Evolutionary conservation across 2,329 filamentous ascomycete genomes (phyloP), one percentile per base, ranked within the genome.

Genomic region (Alternaria conjuncta): DNA sequence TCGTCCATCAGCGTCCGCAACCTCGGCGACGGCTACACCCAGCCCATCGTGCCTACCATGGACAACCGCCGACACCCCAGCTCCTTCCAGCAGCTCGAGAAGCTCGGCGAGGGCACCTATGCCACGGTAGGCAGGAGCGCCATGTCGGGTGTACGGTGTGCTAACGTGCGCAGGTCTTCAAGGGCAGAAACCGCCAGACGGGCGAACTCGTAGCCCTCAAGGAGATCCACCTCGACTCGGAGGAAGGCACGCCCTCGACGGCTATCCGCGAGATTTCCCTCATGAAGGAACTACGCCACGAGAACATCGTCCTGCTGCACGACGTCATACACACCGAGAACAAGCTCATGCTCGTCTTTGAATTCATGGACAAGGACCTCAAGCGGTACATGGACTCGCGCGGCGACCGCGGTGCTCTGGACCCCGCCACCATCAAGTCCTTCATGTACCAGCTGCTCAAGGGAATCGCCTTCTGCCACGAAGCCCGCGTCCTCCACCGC

Each of bases 251-350:
- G 0, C 96, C 96, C 5, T 96, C 92, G 55, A 99, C 96, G 0
- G 96, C 96, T 50, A 99, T 99, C 79, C 93, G 96, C 76, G 96
- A 99, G 82, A 99, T 99, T 75, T 97, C 94, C 2, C 87, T 99
- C 61, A 98, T 99, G 96, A 99, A 99, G 83, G 96, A 99, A 83
- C 87, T 99, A 71, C 98, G 98, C 82, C 96, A 99, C 82, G 94
- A 97, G 80, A 98, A 97, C 79, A 98, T 99, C 71, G 94, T 99
- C 74, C 93, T 91, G 63, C 89, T 99, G 6, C 93, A 98, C 86
- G 96, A 99, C 86, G 96, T 99, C 60, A 98, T 99, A 75, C 96
- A 99, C 82, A 99, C 96, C 62, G 96, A 99, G 85, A 99, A 98
- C 84, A 99, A 99, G 81, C 89, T 99, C 61, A 99, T 99, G 96